Evolutionary conservation across 345 rosid species (phyloP), one percentile per base, ranked within the genome.

Genomic region (Eucalyptus victrix): DNA sequence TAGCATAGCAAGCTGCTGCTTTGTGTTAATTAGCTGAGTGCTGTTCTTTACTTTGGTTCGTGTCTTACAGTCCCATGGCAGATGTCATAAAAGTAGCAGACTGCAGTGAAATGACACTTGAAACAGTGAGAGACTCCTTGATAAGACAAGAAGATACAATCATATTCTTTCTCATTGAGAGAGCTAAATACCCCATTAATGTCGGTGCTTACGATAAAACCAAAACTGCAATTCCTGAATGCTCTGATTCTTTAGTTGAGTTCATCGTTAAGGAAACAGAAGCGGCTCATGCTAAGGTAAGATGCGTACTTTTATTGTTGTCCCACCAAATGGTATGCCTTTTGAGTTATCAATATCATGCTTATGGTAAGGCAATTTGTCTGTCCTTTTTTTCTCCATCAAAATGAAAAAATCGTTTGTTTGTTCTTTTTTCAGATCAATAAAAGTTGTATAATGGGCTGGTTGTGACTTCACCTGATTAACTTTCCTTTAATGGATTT

Each of bases 121-220:
- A 94, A 14, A 88, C 89, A 44, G 93, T 95, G 42, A 93, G 99
- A 37, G 94, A 95, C 56, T 94, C 96, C 32, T 91, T 97, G 93
- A 91, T 93, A 76, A 94, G 97, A 89, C 98, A 97, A 91, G 99
- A 97, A 92, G 99, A 97, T 45, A 92, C 96, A 17, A 95, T 97
- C 89, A 89, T 97, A 49, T 96, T 95, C 91, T 89, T 92, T 90
- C 92, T 97, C 72, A 93, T 97, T n/a, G 98, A 97, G 92, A 94
- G 99, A 93, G 94, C 98, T 40, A 94, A 91, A 90, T 94, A 91
- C 60, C 99, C 96, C 2, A 87, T 91, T 30, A 97, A 97, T 89
- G 86, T 93, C 65, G 90, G 88, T 28, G 80, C 94, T 0, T 95
- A 96, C 49, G 86, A 92, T 21, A 91, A 88, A 10, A 87, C 91